These are phyloP conservation scores for Trebouxia sp. DNA, from an alignment of 139 green algal species.

Conservation along the genomic window DNA sequence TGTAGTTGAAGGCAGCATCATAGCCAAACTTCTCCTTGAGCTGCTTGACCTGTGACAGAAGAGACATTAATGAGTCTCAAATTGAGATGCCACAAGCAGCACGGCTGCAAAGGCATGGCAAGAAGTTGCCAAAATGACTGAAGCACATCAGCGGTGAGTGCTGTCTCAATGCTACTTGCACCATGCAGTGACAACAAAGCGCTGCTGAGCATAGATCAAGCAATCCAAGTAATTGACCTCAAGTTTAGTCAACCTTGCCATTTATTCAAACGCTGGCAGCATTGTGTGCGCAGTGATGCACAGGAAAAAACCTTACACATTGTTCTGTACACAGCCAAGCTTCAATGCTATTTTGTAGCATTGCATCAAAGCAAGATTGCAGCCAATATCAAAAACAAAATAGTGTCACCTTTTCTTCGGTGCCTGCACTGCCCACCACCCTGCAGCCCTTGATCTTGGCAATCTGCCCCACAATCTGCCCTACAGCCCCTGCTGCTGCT, in stretches of 20 bases:
- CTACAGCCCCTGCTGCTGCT: slow-evolving; percentile 22
- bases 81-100: not conserved
- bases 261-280: too few relatives aligned
- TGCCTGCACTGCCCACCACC: slow-evolving; percentile 60
- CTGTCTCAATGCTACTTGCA: too few relatives aligned
- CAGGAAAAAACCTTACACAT: too few relatives aligned
- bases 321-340: too few relatives aligned
- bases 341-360: not conserved
- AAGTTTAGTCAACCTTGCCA: too few relatives aligned
- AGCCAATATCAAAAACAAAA: not conserved
- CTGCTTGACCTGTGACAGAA: not conserved
- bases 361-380: not conserved
- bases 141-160: too few relatives aligned
- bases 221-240: too few relatives aligned
- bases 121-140: not conserved
- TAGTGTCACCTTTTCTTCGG: slow-evolving; percentile 7
- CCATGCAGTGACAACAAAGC: too few relatives aligned
- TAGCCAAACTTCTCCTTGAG: slow-evolving; percentile 15
- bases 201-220: too few relatives aligned
- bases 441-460: slow-evolving; percentile 95
- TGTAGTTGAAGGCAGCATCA: slow-evolving; percentile 30
- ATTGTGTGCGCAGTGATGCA: too few relatives aligned
- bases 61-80: not conserved
- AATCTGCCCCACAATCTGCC: slow-evolving; percentile 34
- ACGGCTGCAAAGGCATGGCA: too few relatives aligned